These are phyloP conservation scores for Omphalotus guepiniiformis DNA, from an alignment of 768 basidiomycete species.

Conservation along the genomic window DNA sequence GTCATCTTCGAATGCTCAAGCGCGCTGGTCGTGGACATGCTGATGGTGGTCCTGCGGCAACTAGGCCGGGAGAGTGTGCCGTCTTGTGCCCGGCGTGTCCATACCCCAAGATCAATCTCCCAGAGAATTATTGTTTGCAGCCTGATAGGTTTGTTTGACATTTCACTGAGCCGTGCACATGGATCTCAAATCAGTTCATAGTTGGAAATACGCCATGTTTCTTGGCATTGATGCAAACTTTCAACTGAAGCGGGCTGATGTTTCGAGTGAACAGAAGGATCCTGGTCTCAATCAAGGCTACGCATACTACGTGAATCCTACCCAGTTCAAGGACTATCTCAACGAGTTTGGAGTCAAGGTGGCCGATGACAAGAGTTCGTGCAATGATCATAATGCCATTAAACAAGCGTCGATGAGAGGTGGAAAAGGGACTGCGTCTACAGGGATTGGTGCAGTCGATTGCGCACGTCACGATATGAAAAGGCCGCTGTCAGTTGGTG, in stretches of 20 bases:
- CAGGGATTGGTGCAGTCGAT: neutral
- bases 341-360: neutral
- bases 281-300: constrained; percentile 8
- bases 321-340: constrained; percentile 4
- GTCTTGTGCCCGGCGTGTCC: constrained; percentile 24
- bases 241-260: constrained; percentile 2
- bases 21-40: constrained; percentile 18
- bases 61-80: constrained; percentile 14
- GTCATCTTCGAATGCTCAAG: constrained; percentile 20
- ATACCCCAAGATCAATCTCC: constrained; percentile 17
- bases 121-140: neutral
- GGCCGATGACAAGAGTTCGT: neutral
- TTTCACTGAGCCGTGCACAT: neutral
- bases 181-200: neutral
- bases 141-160: neutral
- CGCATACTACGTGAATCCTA: constrained; percentile 9
- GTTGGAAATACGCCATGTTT: constrained; percentile 12
- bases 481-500: constrained; percentile 3
- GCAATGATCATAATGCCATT: constrained; percentile 6
- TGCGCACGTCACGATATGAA: constrained; percentile 6
- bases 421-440: neutral
- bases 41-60: constrained; percentile 2
- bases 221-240: constrained; percentile 12
- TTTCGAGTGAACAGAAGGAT: constrained; percentile 6
- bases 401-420: neutral